Percentiles rank a stretch among this genome's conserved stretches.
These are phyloP conservation scores for Gonapodya sp. DNA, from an alignment of 192 early-diverging fungal species.

Conservation along the genomic window DNA sequence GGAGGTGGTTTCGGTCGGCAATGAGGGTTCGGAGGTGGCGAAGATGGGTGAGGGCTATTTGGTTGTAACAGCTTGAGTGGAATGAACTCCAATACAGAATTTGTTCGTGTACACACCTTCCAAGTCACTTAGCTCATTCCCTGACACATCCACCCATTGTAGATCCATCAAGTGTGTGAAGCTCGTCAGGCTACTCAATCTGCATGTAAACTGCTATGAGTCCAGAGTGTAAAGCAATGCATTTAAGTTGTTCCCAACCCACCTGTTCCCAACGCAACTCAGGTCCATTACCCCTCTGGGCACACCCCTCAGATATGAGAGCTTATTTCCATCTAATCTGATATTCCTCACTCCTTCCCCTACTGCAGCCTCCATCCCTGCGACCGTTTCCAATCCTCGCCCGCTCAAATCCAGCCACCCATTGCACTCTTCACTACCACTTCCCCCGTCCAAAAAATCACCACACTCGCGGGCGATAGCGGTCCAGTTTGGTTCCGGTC, in stretches of 20 bases:
- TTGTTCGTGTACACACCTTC: background rate
- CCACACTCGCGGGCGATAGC: background rate
- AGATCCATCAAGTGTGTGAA: background rate
- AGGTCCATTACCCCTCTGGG: background rate
- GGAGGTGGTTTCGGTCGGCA: slow-evolving; percentile 2
- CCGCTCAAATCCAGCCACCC: background rate
- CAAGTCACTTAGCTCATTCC: background rate
- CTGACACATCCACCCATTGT: background rate
- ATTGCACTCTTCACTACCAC: background rate
- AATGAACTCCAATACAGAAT: background rate
- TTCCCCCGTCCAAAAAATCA: background rate
- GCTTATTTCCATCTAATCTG: background rate
- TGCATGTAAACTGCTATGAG: slow-evolving; percentile 5
- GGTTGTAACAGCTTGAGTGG: background rate
- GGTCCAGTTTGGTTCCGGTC: no score
- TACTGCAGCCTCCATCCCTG: background rate
- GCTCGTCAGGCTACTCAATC: slow-evolving; percentile 2
- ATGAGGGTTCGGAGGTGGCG: background rate
- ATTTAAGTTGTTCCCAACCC: no score
- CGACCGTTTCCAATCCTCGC: background rate
- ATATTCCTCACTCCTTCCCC: background rate
- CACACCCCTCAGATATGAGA: background rate
- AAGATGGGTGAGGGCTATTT: background rate
- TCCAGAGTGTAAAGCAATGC: no score
- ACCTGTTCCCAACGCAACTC: background rate